A percentile compares a stretch with the other conserved stretches of the same genome.
These are phyloP conservation scores for Dendrobium catenatum DNA, from an alignment of 106 monocot genomes.

Conservation along the genomic window DNA sequence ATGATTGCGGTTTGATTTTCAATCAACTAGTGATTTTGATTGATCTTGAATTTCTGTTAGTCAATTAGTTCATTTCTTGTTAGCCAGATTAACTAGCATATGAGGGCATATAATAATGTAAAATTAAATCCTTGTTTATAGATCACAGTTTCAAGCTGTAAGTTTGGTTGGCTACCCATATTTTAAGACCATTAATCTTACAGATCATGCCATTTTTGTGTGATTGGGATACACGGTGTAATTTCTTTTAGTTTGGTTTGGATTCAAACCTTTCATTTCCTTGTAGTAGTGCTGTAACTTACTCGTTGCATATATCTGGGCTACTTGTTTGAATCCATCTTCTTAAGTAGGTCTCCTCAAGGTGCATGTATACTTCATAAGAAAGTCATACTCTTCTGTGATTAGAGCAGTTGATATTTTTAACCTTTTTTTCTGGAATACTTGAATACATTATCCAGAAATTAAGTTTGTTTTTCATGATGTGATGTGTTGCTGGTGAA, in stretches of 20 bases:
- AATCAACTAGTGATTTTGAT: background rate
- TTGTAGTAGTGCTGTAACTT: background rate
- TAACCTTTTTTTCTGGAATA: too few species aligned
- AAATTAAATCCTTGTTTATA: background rate
- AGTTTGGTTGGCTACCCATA: background rate
- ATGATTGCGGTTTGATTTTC: background rate
- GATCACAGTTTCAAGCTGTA: background rate
- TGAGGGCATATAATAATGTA: background rate
- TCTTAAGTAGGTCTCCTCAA: background rate
- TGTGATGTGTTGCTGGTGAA: background rate
- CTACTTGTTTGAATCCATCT: background rate
- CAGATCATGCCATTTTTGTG: background rate
- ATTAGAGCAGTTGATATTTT: background rate
- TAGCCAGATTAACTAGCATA: background rate
- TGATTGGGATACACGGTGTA: background rate
- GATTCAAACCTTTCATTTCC: background rate
- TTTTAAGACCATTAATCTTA: too few species aligned
- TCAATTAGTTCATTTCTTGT: background rate
- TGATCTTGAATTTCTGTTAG: background rate
- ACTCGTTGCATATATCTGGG: too few species aligned
- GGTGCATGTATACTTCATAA: background rate
- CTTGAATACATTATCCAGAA: background rate
- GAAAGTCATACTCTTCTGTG: background rate
- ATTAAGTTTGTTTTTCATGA: background rate
- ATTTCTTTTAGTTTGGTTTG: background rate